Evolutionary conservation across 345 rosid species (phyloP).

Genomic region (Toxicodendron radicans): DNA sequence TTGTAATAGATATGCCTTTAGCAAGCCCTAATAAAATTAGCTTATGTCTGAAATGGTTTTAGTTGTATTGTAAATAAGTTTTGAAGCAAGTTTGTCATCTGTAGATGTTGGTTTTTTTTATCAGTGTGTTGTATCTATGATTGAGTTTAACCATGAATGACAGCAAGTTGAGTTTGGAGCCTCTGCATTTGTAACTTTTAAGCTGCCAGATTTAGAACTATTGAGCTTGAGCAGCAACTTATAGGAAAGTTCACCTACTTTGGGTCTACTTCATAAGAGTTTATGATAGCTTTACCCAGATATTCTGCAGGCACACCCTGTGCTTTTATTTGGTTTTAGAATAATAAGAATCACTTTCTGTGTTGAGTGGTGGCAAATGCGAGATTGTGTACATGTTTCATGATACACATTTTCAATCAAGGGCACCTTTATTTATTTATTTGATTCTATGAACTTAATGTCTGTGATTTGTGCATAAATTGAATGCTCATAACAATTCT

Average conservation of each 20-base stretch:
- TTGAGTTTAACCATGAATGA: too few species aligned
- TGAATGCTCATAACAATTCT: neutral
- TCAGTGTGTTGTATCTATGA: too few species aligned
- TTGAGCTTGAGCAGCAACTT: neutral
- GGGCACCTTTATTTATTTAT: neutral
- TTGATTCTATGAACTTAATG: neutral
- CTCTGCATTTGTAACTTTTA: too few species aligned
- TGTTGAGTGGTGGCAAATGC: neutral
- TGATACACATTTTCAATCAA: neutral
- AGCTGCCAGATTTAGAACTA: neutral
- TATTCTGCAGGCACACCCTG: neutral
- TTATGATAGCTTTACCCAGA: neutral
- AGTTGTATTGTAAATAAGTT: neutral
- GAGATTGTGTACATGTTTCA: neutral
- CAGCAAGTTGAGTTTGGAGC: too few species aligned
- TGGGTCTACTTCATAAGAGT: neutral
- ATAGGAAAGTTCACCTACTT: neutral
- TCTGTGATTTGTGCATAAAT: neutral
- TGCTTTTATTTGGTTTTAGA: constrained; percentile 1
- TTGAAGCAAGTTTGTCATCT: neutral
- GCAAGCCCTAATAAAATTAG: neutral
- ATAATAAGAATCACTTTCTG: neutral
- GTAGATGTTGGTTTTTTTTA: too few species aligned
- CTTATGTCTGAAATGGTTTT: neutral
- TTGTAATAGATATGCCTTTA: neutral